Conservation (phyloP, 306 rosid species). For the Prunus mongolica region DNA sequence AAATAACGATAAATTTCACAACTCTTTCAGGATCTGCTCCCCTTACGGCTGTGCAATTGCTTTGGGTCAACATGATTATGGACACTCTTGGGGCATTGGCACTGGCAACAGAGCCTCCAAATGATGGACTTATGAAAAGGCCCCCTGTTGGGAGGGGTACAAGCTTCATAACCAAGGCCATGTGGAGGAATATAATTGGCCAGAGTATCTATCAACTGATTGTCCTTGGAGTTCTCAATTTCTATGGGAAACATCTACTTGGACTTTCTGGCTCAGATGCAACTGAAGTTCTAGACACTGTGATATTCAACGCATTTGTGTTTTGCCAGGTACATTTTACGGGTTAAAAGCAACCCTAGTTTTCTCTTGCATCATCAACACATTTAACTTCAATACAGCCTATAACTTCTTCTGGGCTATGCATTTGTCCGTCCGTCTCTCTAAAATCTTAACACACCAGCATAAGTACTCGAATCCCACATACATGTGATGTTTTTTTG, state of each 20-base stretch:
- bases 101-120: slow-evolving; percentile 95
- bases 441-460: neutral
- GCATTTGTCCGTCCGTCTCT: too few relatives aligned
- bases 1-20: slow-evolving; percentile 3
- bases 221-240: slow-evolving; percentile 59
- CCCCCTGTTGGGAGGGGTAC: slow-evolving; percentile 63
- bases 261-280: slow-evolving; percentile 66
- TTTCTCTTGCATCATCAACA: neutral
- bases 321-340: slow-evolving; percentile 76
- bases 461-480: neutral
- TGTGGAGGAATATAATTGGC: slow-evolving; percentile 97
- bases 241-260: slow-evolving; percentile 64
- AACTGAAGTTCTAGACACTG: slow-evolving; percentile 57
- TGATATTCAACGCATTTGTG: slow-evolving; percentile 88
- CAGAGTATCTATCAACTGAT: slow-evolving; percentile 84
- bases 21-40: slow-evolving; percentile 86
- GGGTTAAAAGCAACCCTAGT: neutral
- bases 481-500: slow-evolving; percentile 9
- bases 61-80: slow-evolving; percentile 99
- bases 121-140: slow-evolving; percentile 68
- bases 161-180: slow-evolving; percentile 74
- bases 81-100: slow-evolving; percentile 99
- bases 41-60: slow-evolving; percentile 91
- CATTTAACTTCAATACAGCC: neutral
- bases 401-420: neutral